A percentile compares a stretch with the other conserved stretches of the same genome.
phyloP scores from a whole-genome alignment of 768 basidiomycete genomes.

The Nevesoporus exiguus region DNA sequence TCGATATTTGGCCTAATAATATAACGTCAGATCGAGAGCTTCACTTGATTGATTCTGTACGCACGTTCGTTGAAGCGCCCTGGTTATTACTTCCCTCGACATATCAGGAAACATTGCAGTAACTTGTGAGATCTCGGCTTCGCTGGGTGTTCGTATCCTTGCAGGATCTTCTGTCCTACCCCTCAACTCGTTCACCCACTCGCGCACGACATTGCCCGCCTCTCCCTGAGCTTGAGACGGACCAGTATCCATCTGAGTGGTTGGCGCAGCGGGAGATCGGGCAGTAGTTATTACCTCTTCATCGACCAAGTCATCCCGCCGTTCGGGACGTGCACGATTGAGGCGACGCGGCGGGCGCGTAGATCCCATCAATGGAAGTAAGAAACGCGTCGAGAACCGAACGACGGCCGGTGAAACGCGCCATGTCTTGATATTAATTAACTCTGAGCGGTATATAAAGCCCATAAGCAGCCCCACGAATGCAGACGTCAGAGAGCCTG shows the following conservation, averaged over 20 bases:
- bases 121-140: conserved; percentile 72
- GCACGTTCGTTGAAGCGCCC: conserved; percentile 80
- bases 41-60: conserved; percentile 9
- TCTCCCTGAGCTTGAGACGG: conserved; percentile 22
- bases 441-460: conserved; percentile 78
- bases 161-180: conserved; percentile 55
- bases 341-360: conserved; percentile 60
- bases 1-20: conserved; percentile 66
- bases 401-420: conserved; percentile 63
- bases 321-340: conserved; percentile 72
- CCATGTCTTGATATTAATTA: conserved; percentile 76
- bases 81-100: conserved; percentile 66
- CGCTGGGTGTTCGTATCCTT: conserved; percentile 66
- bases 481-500: conserved; percentile 61
- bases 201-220: conserved; percentile 53
- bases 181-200: conserved; percentile 79
- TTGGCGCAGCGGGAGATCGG: conserved; percentile 32
- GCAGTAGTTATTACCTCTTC: conserved; percentile 69
- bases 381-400: conserved; percentile 49
- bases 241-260: conserved; percentile 21
- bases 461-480: conserved; percentile 67
- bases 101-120: conserved; percentile 83
- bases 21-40: conserved; percentile 3
- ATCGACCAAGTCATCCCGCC: conserved; percentile 32
- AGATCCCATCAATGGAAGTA: conserved; percentile 68